Base-by-base conservation (phyloP, 2,329 filamentous ascomycete species). In the Ambrosiella xylebori region DNA sequence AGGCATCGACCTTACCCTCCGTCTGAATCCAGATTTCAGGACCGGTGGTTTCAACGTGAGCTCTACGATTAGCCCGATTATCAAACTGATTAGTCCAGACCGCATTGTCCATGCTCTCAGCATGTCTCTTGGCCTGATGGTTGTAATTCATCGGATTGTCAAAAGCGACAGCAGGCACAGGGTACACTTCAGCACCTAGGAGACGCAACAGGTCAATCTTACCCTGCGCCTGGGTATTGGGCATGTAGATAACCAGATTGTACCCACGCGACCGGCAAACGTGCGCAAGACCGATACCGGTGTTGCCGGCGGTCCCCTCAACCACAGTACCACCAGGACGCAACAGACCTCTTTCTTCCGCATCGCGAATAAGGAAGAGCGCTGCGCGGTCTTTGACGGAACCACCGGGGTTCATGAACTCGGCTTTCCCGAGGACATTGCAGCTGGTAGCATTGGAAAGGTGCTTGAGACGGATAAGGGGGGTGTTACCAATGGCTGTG, bases 81-180 rank as follows among this genome's bases (percentile, higher is more conserved):
- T 98, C 93, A 72, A 98, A 98, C 73, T 98, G 93, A 72, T 98
- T 94, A 50, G 93, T 98, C 93, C 93, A 98, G 12, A 97, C 90
- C 7, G 91, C 89, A 65, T 93, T 93, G 13, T 88, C 84, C 54
- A 94, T 72, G 2, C 76, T 70, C 69, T 93, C 89, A n/a, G 93
- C 93, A 71, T 97, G 91, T 47, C 91, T 76, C 61, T 79, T 79
- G 3, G 93, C 93, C 75, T 95, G 91, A 73, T 97, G 91, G 73
- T 98, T 98, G 77, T 97, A 98, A 73, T 98, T 98, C 50, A 89
- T 76, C 13, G 89, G 88, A 74, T 97, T 88, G 62, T 97, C 90
- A 67, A 95, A 97, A 2, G 93, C 85, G 13, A 97, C 93, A 7
- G 91, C 93, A 13, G 93, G 93, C 0, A 98, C 93, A 15, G 93